A percentile compares a stretch with the other conserved stretches of the same genome.
Conservation (phyloP, 352 stramenopile genomes). For the Pythium volutum region DNA sequence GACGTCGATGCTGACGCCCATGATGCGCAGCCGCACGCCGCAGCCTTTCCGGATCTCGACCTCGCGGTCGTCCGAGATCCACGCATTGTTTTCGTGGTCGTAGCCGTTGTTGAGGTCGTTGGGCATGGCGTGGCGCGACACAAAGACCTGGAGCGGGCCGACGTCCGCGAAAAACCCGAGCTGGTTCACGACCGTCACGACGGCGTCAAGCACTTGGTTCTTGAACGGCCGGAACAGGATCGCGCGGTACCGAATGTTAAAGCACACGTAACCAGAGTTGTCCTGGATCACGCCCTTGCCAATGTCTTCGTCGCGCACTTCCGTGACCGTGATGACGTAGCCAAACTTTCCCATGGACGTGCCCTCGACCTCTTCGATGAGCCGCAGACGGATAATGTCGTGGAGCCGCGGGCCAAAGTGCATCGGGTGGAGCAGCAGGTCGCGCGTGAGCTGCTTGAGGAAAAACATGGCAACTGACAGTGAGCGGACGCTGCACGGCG, state of each 20-base stretch:
- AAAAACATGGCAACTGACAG: conserved; percentile 60
- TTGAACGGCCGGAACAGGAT: conserved; percentile 97
- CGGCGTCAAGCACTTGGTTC: conserved; percentile 97
- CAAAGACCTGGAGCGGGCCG: conserved; percentile 96
- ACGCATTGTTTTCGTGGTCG: conserved; percentile 96
- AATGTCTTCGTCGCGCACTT: conserved; percentile 96
- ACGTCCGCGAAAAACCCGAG: conserved; percentile 97
- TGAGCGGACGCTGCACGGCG: neutral
- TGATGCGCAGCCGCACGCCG: conserved; percentile 96
- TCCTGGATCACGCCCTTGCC: conserved; percentile 97
- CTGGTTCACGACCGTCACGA: conserved; percentile 95
- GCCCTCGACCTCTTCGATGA: conserved; percentile 96
- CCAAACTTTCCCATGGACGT: conserved; percentile 95
- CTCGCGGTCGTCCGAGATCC: conserved; percentile 97
- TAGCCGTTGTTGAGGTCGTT: conserved; percentile 95
- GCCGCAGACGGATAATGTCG: conserved; percentile 93
- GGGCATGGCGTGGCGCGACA: conserved; percentile 94
- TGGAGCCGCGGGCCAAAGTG: conserved; percentile 96
- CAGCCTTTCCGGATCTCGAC: conserved; percentile 96
- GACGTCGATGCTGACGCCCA: conserved; percentile 96
- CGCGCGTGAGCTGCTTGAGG: conserved; percentile 85
- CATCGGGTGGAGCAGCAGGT: conserved; percentile 95
- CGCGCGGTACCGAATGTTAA: conserved; percentile 95
- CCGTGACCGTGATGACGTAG: conserved; percentile 97
- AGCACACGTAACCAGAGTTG: conserved; percentile 95